phyloP scores from a whole-genome alignment of 2,329 filamentous ascomycete genomes.

The Sarocladium brachiariae region DNA sequence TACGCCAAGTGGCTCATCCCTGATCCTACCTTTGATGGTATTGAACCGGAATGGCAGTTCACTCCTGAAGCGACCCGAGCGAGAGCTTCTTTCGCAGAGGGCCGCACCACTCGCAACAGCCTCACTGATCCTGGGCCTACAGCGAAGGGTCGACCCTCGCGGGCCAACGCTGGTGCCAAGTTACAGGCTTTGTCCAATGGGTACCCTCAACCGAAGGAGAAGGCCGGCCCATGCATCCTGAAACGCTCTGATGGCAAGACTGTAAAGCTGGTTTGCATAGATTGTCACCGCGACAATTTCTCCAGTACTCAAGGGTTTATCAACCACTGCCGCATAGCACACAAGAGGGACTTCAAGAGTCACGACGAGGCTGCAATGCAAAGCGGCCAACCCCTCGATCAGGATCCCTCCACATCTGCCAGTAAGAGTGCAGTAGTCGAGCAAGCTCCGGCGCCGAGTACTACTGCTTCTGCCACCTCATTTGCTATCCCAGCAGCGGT shows the following conservation, averaged over 20 bases:
- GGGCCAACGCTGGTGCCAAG: slow-evolving; percentile 50
- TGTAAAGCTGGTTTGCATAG: slow-evolving; percentile 84
- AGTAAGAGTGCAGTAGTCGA: slow-evolving; percentile 20
- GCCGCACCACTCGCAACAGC: slow-evolving; percentile 73
- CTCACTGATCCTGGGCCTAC: slow-evolving; percentile 35
- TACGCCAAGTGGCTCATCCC: slow-evolving; percentile 94
- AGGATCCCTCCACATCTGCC: slow-evolving; percentile 15
- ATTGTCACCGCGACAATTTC: slow-evolving; percentile 86
- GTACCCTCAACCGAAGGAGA: slow-evolving; percentile 69
- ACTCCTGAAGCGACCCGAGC: slow-evolving; percentile 31
- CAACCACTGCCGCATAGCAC: slow-evolving; percentile 95
- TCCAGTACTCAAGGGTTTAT: slow-evolving; percentile 98
- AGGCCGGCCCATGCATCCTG: slow-evolving; percentile 74
- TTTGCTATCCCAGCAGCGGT: slow-evolving; percentile 16
- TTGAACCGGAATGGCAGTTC: slow-evolving; percentile 40
- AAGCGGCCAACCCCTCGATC: slow-evolving; percentile 75
- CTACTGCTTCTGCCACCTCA: neutral
- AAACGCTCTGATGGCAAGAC: slow-evolving; percentile 79
- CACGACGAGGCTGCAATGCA: slow-evolving; percentile 89
- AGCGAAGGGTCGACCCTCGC: slow-evolving; percentile 44
- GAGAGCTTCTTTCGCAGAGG: slow-evolving; percentile 49
- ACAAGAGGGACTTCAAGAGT: slow-evolving; percentile 88
- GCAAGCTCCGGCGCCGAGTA: slow-evolving; percentile 9
- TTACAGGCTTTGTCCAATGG: slow-evolving; percentile 64
- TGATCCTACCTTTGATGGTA: slow-evolving; percentile 77